phyloP scores from a whole-genome alignment of 306 rosid genomes.

The Prunus padus region DNA sequence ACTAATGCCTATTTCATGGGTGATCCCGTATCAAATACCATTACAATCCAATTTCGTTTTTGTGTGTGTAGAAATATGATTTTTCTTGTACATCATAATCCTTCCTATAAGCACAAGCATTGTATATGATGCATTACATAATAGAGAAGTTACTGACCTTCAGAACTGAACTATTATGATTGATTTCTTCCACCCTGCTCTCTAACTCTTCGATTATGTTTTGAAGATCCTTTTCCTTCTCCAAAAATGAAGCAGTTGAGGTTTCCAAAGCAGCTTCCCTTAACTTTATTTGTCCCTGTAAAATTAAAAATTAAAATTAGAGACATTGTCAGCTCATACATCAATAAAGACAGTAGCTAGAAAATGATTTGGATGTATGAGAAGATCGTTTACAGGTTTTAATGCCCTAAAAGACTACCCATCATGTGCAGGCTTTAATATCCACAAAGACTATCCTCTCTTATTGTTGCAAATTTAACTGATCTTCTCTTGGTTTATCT shows the following conservation, averaged over 20 bases:
- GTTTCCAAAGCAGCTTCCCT: conserved; percentile 70
- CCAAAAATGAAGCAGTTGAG: conserved; percentile 51
- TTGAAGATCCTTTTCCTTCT: conserved; percentile 76
- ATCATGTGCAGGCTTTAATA: no score
- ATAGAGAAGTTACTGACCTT: conserved; percentile 44
- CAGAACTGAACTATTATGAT: conserved; percentile 40
- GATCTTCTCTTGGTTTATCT: conserved; percentile 11
- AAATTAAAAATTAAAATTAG: not conserved
- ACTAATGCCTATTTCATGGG: not conserved
- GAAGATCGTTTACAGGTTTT: not conserved
- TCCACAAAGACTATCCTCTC: no score
- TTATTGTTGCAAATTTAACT: conserved; percentile 15
- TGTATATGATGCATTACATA: not conserved
- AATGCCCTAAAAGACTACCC: no score
- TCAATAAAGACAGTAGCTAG: not conserved
- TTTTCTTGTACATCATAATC: not conserved
- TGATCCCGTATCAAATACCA: no score
- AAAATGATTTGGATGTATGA: not conserved
- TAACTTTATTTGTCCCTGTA: conserved; percentile 59
- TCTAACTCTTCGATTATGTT: conserved; percentile 68
- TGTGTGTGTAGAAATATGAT: no score
- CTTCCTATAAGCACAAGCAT: not conserved
- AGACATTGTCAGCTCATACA: not conserved
- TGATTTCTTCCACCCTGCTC: conserved; percentile 56
- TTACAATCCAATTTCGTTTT: no score